Evolutionary conservation across 1,284 basidiomycete genomes (phyloP).

Genomic region (Ceratobasidium papillatum): DNA sequence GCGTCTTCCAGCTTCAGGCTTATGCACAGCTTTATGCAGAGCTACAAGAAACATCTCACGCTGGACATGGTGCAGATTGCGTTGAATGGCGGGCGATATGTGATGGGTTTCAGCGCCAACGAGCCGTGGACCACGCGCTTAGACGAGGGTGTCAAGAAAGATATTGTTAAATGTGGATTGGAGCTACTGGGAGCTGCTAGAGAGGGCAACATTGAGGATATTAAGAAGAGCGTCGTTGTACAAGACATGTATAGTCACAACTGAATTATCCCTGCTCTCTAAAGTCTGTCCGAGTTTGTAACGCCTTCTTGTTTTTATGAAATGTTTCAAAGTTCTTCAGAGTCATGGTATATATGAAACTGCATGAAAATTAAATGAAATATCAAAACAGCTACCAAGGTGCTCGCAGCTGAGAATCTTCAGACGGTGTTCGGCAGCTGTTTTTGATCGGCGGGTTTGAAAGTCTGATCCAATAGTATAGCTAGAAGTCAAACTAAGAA

Average conservation of each 20-base stretch:
- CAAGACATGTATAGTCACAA: background rate
- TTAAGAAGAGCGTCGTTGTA: background rate
- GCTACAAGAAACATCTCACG: background rate
- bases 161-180: background rate
- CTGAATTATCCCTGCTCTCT: no score
- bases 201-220: background rate
- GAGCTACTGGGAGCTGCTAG: background rate
- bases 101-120: conserved; percentile 1
- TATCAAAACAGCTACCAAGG: no score
- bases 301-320: no score
- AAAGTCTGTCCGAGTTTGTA: no score
- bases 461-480: no score
- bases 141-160: background rate
- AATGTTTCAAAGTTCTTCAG: no score
- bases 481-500: no score
- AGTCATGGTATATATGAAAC: no score
- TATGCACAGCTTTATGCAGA: background rate
- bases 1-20: background rate
- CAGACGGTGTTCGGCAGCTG: no score
- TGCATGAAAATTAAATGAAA: no score
- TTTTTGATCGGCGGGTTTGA: no score
- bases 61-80: conserved; percentile 10
- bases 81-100: background rate
- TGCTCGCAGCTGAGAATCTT: no score
- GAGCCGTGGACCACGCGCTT: background rate